Conservation (phyloP, 148 eudicot species). For the Rheum nobile region DNA sequence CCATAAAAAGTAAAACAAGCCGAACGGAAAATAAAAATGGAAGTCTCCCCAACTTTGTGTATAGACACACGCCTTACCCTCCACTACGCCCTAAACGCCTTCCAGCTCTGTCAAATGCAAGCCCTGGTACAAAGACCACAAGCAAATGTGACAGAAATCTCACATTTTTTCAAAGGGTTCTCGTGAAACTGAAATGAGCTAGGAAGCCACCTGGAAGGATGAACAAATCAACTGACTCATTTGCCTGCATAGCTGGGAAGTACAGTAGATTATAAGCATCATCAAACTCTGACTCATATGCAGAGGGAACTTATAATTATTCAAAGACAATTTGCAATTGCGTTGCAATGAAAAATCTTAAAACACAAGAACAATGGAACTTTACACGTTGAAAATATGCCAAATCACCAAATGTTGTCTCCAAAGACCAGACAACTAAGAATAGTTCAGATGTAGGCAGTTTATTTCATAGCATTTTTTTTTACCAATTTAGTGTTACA, state of each 20-base stretch:
- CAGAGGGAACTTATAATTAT: background rate
- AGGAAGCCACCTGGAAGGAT: conserved; percentile 16
- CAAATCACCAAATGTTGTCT: background rate
- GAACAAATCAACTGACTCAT: conserved; percentile 18
- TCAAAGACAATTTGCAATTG: too few relatives aligned
- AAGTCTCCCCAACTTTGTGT: background rate
- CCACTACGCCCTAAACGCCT: conserved; percentile 22
- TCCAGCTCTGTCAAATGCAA: conserved; percentile 22
- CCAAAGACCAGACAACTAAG: background rate
- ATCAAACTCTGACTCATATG: background rate
- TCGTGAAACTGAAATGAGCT: background rate
- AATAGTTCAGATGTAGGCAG: background rate
- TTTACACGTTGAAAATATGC: background rate
- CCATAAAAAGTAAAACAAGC: background rate
- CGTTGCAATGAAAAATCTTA: too few relatives aligned
- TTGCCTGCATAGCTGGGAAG: conserved; percentile 22
- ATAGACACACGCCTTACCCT: conserved; percentile 16
- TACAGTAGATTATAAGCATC: background rate
- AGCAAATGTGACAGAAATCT: background rate
- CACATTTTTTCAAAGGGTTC: background rate
- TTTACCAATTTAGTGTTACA: too few relatives aligned
- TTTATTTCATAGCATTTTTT: background rate
- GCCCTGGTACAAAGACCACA: conserved; percentile 12
- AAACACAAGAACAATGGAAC: background rate
- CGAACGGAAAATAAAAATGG: background rate